phyloP scores from a whole-genome alignment of 306 rosid genomes.

The Mucuna pruriens region DNA sequence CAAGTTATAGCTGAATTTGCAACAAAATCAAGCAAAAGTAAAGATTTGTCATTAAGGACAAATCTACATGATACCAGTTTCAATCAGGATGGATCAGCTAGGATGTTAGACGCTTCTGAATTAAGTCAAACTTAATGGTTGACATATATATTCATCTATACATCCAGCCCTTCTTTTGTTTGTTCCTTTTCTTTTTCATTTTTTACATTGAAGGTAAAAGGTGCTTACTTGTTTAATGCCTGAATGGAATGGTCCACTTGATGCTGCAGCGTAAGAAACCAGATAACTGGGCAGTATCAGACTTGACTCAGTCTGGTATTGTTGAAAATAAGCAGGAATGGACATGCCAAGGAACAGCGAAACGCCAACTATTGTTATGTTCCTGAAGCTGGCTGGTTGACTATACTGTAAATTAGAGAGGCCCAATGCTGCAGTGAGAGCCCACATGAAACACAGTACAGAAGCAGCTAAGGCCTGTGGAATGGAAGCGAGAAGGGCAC shows the following conservation, averaged over 20 bases:
- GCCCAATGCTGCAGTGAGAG: conserved; percentile 78
- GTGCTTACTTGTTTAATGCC: conserved; percentile 67
- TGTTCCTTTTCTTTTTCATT: not conserved
- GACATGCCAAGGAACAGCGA: conserved; percentile 96
- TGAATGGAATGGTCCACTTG: conserved; percentile 78
- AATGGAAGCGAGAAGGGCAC: conserved; percentile 97
- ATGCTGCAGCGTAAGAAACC: conserved; percentile 88
- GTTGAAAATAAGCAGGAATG: conserved; percentile 92
- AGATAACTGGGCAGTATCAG: conserved; percentile 85
- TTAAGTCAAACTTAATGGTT: not conserved
- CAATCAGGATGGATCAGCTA: not conserved
- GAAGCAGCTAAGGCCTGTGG: conserved; percentile 93
- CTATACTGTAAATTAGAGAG: conserved; percentile 75
- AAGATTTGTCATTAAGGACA: not conserved
- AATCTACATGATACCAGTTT: not conserved
- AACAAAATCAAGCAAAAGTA: not conserved
- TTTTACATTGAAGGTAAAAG: not conserved
- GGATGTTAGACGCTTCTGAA: not conserved
- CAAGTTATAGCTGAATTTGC: not conserved
- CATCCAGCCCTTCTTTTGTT: not conserved
- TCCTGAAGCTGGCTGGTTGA: conserved; percentile 79
- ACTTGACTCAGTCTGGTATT: conserved; percentile 67
- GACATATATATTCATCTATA: not conserved
- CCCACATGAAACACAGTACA: conserved; percentile 88
- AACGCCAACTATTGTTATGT: conserved; percentile 79